Conservation (phyloP, 345 rosid species). For the Pelargonium nanum region DNA sequence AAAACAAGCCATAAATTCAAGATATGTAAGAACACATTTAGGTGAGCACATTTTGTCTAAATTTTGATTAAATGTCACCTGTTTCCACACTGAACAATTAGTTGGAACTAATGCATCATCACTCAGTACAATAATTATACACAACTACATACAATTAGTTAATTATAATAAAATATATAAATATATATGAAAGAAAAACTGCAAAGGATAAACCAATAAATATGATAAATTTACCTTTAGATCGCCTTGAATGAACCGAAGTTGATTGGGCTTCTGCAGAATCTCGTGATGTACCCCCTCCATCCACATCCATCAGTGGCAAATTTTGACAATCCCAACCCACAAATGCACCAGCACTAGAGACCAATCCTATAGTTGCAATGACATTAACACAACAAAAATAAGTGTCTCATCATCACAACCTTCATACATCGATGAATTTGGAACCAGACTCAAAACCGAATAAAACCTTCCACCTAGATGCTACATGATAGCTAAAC, state of each 20-base stretch:
- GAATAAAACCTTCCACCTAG: neutral
- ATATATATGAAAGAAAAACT: neutral
- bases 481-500: neutral
- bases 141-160: neutral
- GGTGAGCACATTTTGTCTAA: neutral
- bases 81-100: neutral
- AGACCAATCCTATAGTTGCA: neutral
- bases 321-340: conserved; percentile 1
- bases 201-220: conserved; percentile 3
- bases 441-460: too few relatives aligned
- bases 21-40: neutral
- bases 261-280: conserved; percentile 14
- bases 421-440: neutral
- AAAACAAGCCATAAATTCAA: too few relatives aligned
- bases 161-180: neutral
- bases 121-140: neutral
- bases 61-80: neutral
- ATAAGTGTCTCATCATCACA: neutral
- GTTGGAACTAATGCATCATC: neutral
- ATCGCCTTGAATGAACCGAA: conserved; percentile 23
- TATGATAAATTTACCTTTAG: conserved; percentile 20
- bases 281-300: conserved; percentile 19
- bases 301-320: conserved; percentile 32
- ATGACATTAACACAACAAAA: neutral
- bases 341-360: neutral